Conservation (phyloP, 306 rosid species). For the Castanea mollissima region DNA sequence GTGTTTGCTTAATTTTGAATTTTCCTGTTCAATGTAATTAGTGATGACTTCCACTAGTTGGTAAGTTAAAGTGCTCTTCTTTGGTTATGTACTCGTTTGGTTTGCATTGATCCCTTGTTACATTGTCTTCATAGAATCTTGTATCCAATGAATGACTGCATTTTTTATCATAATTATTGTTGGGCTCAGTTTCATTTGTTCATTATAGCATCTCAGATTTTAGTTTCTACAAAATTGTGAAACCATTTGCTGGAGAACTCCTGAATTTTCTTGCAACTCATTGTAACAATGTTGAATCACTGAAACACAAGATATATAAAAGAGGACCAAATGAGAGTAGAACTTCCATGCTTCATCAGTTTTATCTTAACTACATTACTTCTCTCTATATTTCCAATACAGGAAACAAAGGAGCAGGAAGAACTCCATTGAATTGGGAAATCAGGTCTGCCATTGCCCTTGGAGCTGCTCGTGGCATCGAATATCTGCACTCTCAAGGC, state of each 20-base stretch:
- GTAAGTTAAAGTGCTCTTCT: neutral
- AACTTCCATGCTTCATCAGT: neutral
- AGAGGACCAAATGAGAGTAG: neutral
- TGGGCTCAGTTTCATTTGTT: neutral
- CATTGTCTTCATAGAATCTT: neutral
- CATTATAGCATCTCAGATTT: neutral
- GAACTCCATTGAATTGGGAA: slow-evolving; percentile 67
- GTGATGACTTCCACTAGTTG: neutral
- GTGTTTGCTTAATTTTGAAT: neutral
- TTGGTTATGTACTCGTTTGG: neutral
- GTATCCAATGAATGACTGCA: neutral
- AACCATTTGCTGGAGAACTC: neutral
- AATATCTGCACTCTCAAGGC: slow-evolving; percentile 64
- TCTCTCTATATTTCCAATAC: slow-evolving; percentile 1
- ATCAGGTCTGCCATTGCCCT: slow-evolving; percentile 55
- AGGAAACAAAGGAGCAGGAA: slow-evolving; percentile 67
- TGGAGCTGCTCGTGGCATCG: slow-evolving; percentile 59
- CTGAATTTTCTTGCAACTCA: neutral
- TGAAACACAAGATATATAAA: too few relatives aligned
- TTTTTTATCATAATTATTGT: neutral
- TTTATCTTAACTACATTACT: slow-evolving; percentile 6
- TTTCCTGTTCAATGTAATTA: neutral
- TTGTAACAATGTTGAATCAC: slow-evolving; percentile 3
- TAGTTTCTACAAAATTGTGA: neutral
- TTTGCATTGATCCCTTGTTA: slow-evolving; percentile 4